Evolutionary conservation across 371 early-diverging fungal species (phyloP).

Genomic region (Coemansia sp.): DNA sequence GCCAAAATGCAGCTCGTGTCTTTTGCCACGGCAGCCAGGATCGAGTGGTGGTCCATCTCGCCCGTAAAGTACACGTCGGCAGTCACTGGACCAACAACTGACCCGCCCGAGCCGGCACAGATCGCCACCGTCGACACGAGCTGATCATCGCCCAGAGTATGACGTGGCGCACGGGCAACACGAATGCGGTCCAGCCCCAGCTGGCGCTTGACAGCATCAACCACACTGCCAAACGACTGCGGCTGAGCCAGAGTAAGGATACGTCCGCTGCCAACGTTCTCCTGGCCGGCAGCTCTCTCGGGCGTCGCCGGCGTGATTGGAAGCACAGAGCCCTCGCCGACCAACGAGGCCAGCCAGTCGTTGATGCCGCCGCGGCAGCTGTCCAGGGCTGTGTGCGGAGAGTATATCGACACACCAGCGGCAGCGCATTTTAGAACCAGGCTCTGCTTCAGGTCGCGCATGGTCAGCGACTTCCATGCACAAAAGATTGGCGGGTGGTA

Average conservation of each 20-base stretch:
- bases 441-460: slow-evolving; percentile 73
- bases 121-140: slow-evolving; percentile 80
- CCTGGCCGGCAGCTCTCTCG: slow-evolving; percentile 56
- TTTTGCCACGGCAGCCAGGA: slow-evolving; percentile 74
- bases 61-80: slow-evolving; percentile 92
- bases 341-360: slow-evolving; percentile 78
- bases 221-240: slow-evolving; percentile 57
- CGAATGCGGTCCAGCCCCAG: slow-evolving; percentile 70
- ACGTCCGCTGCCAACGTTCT: slow-evolving; percentile 73
- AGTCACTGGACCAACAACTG: slow-evolving; percentile 56
- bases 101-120: slow-evolving; percentile 90
- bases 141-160: slow-evolving; percentile 37
- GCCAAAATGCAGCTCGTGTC: slow-evolving; percentile 85
- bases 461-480: slow-evolving; percentile 77
- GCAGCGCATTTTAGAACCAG: slow-evolving; percentile 83
- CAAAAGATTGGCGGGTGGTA: slow-evolving; percentile 98
- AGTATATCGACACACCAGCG: slow-evolving; percentile 88
- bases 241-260: slow-evolving; percentile 66
- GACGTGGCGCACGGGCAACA: slow-evolving; percentile 66
- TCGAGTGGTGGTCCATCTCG: slow-evolving; percentile 92
- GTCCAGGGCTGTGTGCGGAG: slow-evolving; percentile 97
- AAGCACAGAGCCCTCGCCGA: slow-evolving; percentile 58
- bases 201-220: slow-evolving; percentile 65
- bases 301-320: slow-evolving; percentile 58
- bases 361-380: slow-evolving; percentile 80